phyloP scores from a whole-genome alignment of 2,329 filamentous ascomycete genomes.

The Paracoccidioides lutzii region DNA sequence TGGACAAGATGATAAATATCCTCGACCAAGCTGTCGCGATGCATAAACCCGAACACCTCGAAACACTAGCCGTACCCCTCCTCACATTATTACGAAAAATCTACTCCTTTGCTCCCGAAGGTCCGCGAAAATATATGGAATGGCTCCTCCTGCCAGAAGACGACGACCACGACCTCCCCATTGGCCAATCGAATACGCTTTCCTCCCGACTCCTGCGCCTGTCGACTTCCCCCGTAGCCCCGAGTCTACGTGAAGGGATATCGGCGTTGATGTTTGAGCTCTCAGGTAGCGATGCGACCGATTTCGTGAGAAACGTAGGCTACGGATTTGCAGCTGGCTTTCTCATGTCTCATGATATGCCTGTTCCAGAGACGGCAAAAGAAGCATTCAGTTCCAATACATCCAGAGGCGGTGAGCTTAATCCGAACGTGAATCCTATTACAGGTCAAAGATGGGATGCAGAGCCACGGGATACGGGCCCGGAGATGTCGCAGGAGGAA shows the following conservation, averaged over 20 bases:
- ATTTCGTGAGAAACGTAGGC: slow-evolving; percentile 80
- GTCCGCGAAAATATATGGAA: slow-evolving; percentile 51
- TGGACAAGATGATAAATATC: slow-evolving; percentile 55
- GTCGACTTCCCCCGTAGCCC: slow-evolving; percentile 58
- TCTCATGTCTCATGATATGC: slow-evolving; percentile 69
- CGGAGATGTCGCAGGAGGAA: slow-evolving; percentile 79
- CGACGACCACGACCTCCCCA: slow-evolving; percentile 59
- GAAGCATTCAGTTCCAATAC: slow-evolving; percentile 37
- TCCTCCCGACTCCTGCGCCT: slow-evolving; percentile 65
- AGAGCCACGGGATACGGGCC: slow-evolving; percentile 46
- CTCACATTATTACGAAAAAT: slow-evolving; percentile 60
- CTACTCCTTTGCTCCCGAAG: slow-evolving; percentile 54
- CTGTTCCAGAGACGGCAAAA: slow-evolving; percentile 54
- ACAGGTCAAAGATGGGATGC: slow-evolving; percentile 69
- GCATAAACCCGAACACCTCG: slow-evolving; percentile 58
- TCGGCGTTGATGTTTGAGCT: slow-evolving; percentile 75
- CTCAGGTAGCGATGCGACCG: slow-evolving; percentile 64
- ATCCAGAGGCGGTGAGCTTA: slow-evolving; percentile 18
- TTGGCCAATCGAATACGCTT: slow-evolving; percentile 63
- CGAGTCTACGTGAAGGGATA: slow-evolving; percentile 60
- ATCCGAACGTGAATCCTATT: slow-evolving; percentile 58
- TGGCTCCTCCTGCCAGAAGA: slow-evolving; percentile 60
- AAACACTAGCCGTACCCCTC: slow-evolving; percentile 57
- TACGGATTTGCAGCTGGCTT: slow-evolving; percentile 92
- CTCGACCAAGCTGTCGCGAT: slow-evolving; percentile 52